Conservation (phyloP, 768 basidiomycete genomes). For the Macrocybe gigantea region DNA sequence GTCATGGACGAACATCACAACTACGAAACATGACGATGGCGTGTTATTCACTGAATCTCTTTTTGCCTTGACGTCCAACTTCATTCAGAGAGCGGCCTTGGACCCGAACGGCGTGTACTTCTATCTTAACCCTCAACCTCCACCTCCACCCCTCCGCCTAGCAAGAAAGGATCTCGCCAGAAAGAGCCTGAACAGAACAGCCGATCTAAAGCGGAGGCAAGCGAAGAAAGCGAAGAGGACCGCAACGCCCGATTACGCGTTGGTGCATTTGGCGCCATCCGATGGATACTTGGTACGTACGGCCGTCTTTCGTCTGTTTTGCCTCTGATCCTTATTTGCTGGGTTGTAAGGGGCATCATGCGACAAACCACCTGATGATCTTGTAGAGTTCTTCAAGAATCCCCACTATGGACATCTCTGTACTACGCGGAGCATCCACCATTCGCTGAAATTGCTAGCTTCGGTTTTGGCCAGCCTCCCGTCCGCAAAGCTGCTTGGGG, state of each 20-base stretch:
- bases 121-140: slow-evolving; percentile 58
- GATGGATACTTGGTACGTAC: slow-evolving; percentile 56
- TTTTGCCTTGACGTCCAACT: slow-evolving; percentile 33
- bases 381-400: slow-evolving; percentile 38
- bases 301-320: background rate
- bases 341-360: slow-evolving; percentile 11
- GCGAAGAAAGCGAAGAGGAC: slow-evolving; percentile 68
- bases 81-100: slow-evolving; percentile 48
- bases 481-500: slow-evolving; percentile 72
- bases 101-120: slow-evolving; percentile 56
- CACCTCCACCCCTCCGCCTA: slow-evolving; percentile 26
- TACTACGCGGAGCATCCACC: slow-evolving; percentile 37
- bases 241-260: slow-evolving; percentile 64
- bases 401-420: slow-evolving; percentile 56
- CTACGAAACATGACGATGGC: slow-evolving; percentile 12
- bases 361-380: slow-evolving; percentile 18
- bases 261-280: slow-evolving; percentile 58
- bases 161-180: slow-evolving; percentile 26
- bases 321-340: background rate
- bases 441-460: slow-evolving; percentile 36
- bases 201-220: slow-evolving; percentile 46
- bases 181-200: slow-evolving; percentile 27
- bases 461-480: slow-evolving; percentile 63
- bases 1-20: slow-evolving; percentile 45
- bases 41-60: slow-evolving; percentile 15